Base-by-base conservation (phyloP, 2,329 filamentous ascomycete species). In the Claviceps humidiphila region DNA sequence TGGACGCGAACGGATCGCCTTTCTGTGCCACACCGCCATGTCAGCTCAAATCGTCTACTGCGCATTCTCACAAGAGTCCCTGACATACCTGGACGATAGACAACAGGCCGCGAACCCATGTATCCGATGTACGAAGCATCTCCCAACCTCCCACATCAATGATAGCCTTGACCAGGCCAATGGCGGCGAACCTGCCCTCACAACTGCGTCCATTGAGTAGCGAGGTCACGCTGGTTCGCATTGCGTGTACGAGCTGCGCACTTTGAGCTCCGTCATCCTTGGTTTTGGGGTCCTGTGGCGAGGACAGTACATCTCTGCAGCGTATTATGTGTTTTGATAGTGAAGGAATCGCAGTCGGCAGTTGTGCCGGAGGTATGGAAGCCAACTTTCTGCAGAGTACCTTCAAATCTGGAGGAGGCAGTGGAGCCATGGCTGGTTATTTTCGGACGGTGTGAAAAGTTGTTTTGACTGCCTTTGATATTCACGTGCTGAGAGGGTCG, bases 81-180 rank as follows among this genome's bases (percentile, higher is more conserved):
- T 34, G n/a, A 45, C 54, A n/a, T 68, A 87, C 85, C 66, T 83
- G 82, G 40, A 96, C 66, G 51, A 95, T 78, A 1, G 78, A 77
- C 50, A 96, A 68, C 37, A 96, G 70, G n/a, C 80, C 82, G 58
- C 79, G 75, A 55, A 93, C 82, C 87, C 91, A 95, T 2, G 82
- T 74, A 60, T 83, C 81, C 38, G 80, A 80, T 51, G 80, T 81
- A 56, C 83, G 81, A 54, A 96, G 74, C 53, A 85, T 80, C 62
- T 94, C 88, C 81, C 86, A 89, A 46, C 89, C 89, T 24, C 89
- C 89, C 42, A 85, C 80, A 60, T 96, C 90, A 44, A 95, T 73
- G 4, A 84, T 74, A 4, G 86, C 80, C 70, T 96, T 96, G 66
- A 89, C 78, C 48, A 96, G 69, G 16, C 86, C 82, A 44, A 87